Conservation (phyloP, 2,329 filamentous ascomycete species). For the Venturia effusa region DNA sequence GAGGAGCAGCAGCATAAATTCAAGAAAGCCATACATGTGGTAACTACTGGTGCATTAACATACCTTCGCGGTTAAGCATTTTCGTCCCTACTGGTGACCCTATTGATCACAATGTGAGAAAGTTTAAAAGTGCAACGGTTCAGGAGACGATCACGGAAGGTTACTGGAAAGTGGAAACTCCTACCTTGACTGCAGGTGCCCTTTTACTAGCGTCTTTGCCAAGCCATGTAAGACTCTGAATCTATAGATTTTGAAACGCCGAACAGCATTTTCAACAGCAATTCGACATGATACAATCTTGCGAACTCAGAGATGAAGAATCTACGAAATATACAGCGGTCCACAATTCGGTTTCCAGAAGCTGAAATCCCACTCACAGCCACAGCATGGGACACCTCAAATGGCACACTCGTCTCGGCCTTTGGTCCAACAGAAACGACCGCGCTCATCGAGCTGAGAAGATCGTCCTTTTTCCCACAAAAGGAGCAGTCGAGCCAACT, state of each 20-base stretch:
- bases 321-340: constrained; percentile 65
- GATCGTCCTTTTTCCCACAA: constrained; percentile 33
- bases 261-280: background rate
- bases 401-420: constrained; percentile 68
- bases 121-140: no score
- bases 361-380: constrained; percentile 56
- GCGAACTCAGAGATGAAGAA: constrained; percentile 62
- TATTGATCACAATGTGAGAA: no score
- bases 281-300: background rate
- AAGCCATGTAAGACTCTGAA: background rate
- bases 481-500: constrained; percentile 27
- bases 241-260: background rate
- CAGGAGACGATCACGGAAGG: no score
- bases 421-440: constrained; percentile 67
- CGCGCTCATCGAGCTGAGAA: constrained; percentile 62
- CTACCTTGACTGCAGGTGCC: background rate
- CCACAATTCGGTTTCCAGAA: constrained; percentile 48
- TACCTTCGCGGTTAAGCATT: background rate
- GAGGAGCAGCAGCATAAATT: background rate
- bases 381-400: constrained; percentile 73
- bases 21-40: background rate
- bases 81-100: no score
- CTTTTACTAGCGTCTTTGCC: background rate
- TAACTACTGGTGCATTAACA: background rate
- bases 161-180: no score